A percentile compares a stretch with the other conserved stretches of the same genome.
Evolutionary conservation across 805 yeast species (phyloP).

Genomic region (Saturnispora sekii): DNA sequence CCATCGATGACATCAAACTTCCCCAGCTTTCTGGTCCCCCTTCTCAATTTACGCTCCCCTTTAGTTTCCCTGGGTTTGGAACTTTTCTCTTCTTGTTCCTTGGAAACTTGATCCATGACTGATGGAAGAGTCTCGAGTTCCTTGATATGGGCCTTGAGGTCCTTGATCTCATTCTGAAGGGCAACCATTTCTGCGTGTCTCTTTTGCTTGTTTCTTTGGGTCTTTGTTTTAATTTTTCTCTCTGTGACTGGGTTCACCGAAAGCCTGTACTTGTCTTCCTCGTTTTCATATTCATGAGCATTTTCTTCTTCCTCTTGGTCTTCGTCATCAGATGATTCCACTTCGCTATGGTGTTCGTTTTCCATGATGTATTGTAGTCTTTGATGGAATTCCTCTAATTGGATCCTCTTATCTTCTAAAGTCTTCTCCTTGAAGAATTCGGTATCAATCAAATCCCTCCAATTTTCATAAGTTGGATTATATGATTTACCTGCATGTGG

Average conservation of each 20-base stretch:
- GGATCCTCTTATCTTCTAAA: slow-evolving; percentile 53
- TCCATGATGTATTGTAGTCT: slow-evolving; percentile 58
- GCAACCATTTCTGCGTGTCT: slow-evolving; percentile 49
- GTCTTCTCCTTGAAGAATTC: slow-evolving; percentile 61
- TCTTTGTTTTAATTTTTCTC: slow-evolving; percentile 62
- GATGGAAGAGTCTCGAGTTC: slow-evolving; percentile 47
- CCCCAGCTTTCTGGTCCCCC: slow-evolving; percentile 30
- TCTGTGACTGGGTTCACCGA: slow-evolving; percentile 67
- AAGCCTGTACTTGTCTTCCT: slow-evolving; percentile 30
- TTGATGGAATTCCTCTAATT: slow-evolving; percentile 51
- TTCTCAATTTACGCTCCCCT: slow-evolving; percentile 19
- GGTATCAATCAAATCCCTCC: slow-evolving; percentile 61
- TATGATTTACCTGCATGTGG: slow-evolving; percentile 89
- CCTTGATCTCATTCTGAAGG: slow-evolving; percentile 45
- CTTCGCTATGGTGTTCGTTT: slow-evolving; percentile 50
- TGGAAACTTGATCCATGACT: slow-evolving; percentile 25
- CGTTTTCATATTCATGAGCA: slow-evolving; percentile 26
- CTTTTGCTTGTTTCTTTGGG: slow-evolving; percentile 64
- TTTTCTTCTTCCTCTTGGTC: slow-evolving; percentile 31
- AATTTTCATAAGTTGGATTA: slow-evolving; percentile 77
- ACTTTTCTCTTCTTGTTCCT: slow-evolving; percentile 4
- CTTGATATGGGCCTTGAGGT: slow-evolving; percentile 47
- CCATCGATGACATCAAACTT: slow-evolving; percentile 34
- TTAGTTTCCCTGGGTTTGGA: slow-evolving; percentile 12
- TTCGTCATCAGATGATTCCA: slow-evolving; percentile 33